Conservation (phyloP, 2,329 filamentous ascomycete species). For the Fusarium luffae region DNA sequence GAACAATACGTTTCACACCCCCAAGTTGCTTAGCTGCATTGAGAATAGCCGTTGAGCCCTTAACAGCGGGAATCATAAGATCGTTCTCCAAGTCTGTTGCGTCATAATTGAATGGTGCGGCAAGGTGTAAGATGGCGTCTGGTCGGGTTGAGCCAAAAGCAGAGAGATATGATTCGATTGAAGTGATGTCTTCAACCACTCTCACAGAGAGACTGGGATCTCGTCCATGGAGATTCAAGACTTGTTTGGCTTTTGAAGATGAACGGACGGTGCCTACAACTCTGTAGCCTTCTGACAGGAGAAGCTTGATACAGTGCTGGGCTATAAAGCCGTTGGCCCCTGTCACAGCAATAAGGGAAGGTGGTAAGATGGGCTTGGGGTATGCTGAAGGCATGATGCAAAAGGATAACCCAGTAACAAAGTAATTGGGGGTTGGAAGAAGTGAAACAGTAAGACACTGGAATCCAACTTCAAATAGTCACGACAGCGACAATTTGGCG, state of each 20-base stretch:
- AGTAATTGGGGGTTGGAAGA: too few species aligned
- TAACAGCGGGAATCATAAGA: conserved; percentile 10
- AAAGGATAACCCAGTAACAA: not conserved
- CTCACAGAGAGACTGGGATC: conserved; percentile 10
- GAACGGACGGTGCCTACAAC: conserved; percentile 7
- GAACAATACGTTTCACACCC: not conserved
- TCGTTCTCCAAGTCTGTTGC: conserved; percentile 1
- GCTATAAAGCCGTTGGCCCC: conserved; percentile 20
- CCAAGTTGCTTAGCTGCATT: not conserved
- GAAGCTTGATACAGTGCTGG: conserved; percentile 2
- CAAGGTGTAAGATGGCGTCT: conserved; percentile 8
- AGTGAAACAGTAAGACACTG: not conserved
- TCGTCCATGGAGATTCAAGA: not conserved
- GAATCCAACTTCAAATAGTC: not conserved
- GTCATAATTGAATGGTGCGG: conserved; percentile 9
- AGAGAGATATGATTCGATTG: not conserved
- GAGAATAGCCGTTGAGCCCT: conserved; percentile 9
- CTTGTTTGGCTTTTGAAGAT: conserved; percentile 1
- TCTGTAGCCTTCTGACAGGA: conserved; percentile 2
- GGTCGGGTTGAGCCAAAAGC: conserved; percentile 1
- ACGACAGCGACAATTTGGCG: not conserved
- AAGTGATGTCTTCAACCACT: conserved; percentile 8
- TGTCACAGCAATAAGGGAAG: conserved; percentile 1
- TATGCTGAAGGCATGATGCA: conserved; percentile 8
- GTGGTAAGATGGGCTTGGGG: not conserved